phyloP scores from a whole-genome alignment of 2,329 filamentous ascomycete genomes.

The Tolypocladium tropicale region DNA sequence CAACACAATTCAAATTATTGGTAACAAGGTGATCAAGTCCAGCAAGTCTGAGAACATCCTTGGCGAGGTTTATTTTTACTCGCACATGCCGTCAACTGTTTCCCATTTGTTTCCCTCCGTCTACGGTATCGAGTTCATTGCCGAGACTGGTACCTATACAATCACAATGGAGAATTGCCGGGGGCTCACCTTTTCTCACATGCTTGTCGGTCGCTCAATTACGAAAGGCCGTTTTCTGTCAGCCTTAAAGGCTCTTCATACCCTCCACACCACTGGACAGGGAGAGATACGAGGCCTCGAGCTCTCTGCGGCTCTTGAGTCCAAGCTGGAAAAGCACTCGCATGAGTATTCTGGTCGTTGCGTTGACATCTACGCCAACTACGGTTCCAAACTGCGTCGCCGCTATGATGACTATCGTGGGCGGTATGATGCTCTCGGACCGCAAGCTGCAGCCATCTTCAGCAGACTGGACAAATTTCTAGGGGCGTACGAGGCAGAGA shows the following conservation, averaged over 20 bases:
- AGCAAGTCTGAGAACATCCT: constrained; percentile 19
- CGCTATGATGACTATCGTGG: constrained; percentile 11
- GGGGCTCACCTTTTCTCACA: constrained; percentile 16
- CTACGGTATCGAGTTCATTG: constrained; percentile 15
- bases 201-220: constrained; percentile 19
- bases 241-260: constrained; percentile 14
- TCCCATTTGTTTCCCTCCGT: constrained; percentile 12
- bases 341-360: no score
- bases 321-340: neutral
- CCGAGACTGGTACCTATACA: constrained; percentile 14
- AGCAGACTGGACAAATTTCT: constrained; percentile 15
- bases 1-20: constrained; percentile 19
- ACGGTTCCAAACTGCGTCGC: constrained; percentile 12
- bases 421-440: constrained; percentile 14
- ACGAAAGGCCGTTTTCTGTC: constrained; percentile 15
- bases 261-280: neutral
- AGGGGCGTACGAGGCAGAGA: constrained; percentile 17
- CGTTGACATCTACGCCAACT: constrained; percentile 2
- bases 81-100: constrained; percentile 15
- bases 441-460: constrained; percentile 12
- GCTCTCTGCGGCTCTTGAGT: neutral
- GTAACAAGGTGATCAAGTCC: constrained; percentile 19
- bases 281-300: neutral
- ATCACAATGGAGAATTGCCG: constrained; percentile 18
- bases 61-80: constrained; percentile 21